A percentile compares a stretch with the other conserved stretches of the same genome.
Conservation (phyloP, 805 yeast genomes). For the Scheffersomyces ergatensis region DNA sequence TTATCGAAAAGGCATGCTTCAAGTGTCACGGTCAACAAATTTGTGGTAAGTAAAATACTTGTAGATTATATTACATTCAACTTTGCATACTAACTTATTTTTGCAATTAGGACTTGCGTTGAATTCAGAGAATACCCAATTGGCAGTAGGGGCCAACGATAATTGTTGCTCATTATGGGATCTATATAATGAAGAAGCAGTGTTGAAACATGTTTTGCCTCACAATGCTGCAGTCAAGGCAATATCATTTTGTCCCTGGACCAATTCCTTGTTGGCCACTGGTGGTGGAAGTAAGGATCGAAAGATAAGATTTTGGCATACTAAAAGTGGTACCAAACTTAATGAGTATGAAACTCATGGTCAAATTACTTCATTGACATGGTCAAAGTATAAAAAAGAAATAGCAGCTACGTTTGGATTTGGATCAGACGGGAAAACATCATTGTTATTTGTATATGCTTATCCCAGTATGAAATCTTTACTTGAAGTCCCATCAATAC, state of each 20-base stretch:
- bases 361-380: slow-evolving; percentile 75
- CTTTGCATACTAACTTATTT: not conserved
- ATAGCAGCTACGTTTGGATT: slow-evolving; percentile 82
- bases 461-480: slow-evolving; percentile 61
- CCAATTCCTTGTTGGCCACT: slow-evolving; percentile 73
- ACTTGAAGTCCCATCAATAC: slow-evolving; percentile 47
- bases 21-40: slow-evolving; percentile 33
- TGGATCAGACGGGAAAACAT: slow-evolving; percentile 51
- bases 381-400: slow-evolving; percentile 68
- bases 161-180: slow-evolving; percentile 81
- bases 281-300: slow-evolving; percentile 90
- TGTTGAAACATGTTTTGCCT: slow-evolving; percentile 45
- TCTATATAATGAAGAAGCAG: slow-evolving; percentile 42
- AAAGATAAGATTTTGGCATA: slow-evolving; percentile 83
- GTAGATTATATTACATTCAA: too few relatives aligned
- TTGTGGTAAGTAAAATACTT: slow-evolving; percentile 40
- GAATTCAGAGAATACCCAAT: slow-evolving; percentile 47
- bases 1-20: slow-evolving; percentile 10
- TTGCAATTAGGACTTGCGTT: slow-evolving; percentile 55
- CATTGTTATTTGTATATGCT: slow-evolving; percentile 57
- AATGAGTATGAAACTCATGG: slow-evolving; percentile 56
- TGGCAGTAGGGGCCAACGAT: slow-evolving; percentile 85
- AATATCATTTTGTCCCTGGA: slow-evolving; percentile 89
- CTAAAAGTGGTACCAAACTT: slow-evolving; percentile 70
- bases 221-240: slow-evolving; percentile 92